phyloP scores from a whole-genome alignment of 108 stramenopile species.

The Ochromonas danica region DNA sequence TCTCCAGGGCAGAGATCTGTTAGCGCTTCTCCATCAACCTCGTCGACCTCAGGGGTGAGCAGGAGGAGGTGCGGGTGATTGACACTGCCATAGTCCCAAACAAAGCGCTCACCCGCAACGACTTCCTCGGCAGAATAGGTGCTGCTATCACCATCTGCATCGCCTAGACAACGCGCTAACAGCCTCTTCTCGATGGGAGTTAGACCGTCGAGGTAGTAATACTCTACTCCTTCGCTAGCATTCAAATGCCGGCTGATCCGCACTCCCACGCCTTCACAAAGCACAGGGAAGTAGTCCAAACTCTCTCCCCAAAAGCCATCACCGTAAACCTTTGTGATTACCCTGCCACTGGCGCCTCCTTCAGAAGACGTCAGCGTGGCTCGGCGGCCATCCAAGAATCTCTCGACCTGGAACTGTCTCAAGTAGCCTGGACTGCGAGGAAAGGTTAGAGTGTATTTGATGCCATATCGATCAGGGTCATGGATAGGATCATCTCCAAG shows the following conservation, averaged over 20 bases:
- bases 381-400: background rate
- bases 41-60: too few species aligned
- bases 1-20: too few species aligned
- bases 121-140: too few species aligned
- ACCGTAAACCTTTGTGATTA: background rate
- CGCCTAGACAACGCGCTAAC: background rate
- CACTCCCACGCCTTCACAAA: background rate
- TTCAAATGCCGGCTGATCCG: background rate
- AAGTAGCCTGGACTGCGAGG: background rate
- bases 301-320: background rate
- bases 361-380: background rate
- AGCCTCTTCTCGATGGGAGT: background rate
- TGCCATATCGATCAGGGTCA: background rate
- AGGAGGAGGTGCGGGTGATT: background rate
- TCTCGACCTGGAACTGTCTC: background rate
- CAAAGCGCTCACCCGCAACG: background rate
- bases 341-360: too few species aligned
- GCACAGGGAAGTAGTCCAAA: background rate
- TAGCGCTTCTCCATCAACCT: too few species aligned
- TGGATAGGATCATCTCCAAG: too few species aligned
- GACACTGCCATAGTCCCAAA: constrained; percentile 12
- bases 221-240: background rate
- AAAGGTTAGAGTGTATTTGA: background rate
- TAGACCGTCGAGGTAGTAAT: constrained; percentile 1
- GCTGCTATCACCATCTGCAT: background rate